phyloP scores from a whole-genome alignment of 2,329 filamentous ascomycete genomes.

The Ceratocystis colombiana region DNA sequence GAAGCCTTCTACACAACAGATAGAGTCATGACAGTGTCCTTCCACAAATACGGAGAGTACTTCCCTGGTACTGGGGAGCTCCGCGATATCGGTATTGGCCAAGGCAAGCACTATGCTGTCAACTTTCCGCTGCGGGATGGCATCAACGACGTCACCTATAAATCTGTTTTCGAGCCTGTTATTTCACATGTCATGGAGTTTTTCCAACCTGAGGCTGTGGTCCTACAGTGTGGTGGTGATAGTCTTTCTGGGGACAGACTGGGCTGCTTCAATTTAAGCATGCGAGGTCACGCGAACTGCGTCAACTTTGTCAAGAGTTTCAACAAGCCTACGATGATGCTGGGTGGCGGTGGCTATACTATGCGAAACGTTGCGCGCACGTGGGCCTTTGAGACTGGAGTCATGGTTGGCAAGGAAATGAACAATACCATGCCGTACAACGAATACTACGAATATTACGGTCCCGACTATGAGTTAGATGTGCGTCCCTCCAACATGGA shows the following conservation, averaged over 20 bases:
- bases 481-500: constrained; percentile 82
- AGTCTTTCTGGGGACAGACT: constrained; percentile 87
- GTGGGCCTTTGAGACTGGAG: constrained; percentile 93
- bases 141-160: constrained; percentile 82
- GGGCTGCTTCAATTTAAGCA: constrained; percentile 95
- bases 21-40: constrained; percentile 84
- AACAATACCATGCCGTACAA: constrained; percentile 80
- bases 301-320: constrained; percentile 85
- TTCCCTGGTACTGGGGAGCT: constrained; percentile 88
- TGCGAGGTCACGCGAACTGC: constrained; percentile 89
- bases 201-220: constrained; percentile 83
- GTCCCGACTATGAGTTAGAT: constrained; percentile 80
- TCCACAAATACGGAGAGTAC: constrained; percentile 95
- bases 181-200: constrained; percentile 77
- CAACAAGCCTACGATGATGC: constrained; percentile 73
- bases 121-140: constrained; percentile 89
- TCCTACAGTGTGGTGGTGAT: constrained; percentile 92
- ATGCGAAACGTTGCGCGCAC: constrained; percentile 94
- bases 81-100: constrained; percentile 74
- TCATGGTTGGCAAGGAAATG: constrained; percentile 75
- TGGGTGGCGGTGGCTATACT: constrained; percentile 93
- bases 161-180: constrained; percentile 82
- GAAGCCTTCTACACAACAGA: constrained; percentile 90
- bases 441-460: constrained; percentile 94
- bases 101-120: constrained; percentile 79